Evolutionary conservation across 331 rosid genomes (phyloP), one percentile per base, ranked within the genome.

Genomic region (Saraca asoca): DNA sequence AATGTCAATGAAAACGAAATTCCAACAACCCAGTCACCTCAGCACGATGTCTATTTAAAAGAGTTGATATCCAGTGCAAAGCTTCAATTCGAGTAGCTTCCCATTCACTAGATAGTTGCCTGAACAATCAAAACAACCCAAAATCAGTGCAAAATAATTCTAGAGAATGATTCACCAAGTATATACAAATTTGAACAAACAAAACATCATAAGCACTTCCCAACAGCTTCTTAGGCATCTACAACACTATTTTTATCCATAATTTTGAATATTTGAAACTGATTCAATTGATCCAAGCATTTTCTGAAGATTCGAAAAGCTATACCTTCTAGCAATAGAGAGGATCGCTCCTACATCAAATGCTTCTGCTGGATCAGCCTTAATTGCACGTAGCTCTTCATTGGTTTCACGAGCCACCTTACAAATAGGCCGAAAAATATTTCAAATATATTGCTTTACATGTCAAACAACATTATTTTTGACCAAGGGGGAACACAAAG

Each of bases 371-470:
- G 91, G 96, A 85, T 83, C 85, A 33, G 88, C 97, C 80, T 75
- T 80, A 65, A 88, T 73, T 53, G 85, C 81, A 15, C 89, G 96
- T 69, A 94, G 89, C 83, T 88, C 99, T 79, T 94, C 96, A 63
- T 94, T 94, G 59, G 97, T 94, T 85, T 94, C 97, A 48, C 96
- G 87, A 70, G 99, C 97, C 83, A 94, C 95, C 99, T 94, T 62
- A 71, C 34, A 68, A 56, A 81, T 17, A 65, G 35, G 62, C 54
- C 57, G 51, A 7, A 66, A 63, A 51, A 66, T 66, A 46, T 50
- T 56, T 62, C 64, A 70, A 62, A 71, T 4, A 54, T 58, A 12
- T 20, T 55, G 16, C 24, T 64, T 70, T 61, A 37, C 58, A 70
- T 12, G 18, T 12, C 50, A 61, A 51, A 68, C 19, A 52, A 56